Base-by-base conservation (phyloP, 176 grass and related monocot species). In the Puccinellia tenuiflora region DNA sequence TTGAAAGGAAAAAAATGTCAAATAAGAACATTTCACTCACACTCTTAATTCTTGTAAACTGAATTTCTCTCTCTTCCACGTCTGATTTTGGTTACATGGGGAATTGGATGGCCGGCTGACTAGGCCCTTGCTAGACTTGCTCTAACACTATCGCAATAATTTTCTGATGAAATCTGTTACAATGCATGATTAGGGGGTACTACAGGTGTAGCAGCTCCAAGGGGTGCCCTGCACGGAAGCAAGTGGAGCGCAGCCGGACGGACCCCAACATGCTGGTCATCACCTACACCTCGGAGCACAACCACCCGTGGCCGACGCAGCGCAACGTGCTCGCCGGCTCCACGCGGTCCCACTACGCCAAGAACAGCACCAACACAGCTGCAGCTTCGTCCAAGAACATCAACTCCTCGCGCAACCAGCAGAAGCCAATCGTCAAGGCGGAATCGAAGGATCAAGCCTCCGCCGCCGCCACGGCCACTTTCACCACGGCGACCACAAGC, bases 141-240 rank as follows among this genome's bases (percentile, higher is more conserved):
- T n/a, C n/a, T n/a, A 55, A 8, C 21, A 24, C 12, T 17, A 26
- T 13, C 28, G 22, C 20, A 35, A 65, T 24, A 24, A n/a, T 24
- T 37, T 52, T 67, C 45, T 80, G 21, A 67, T 35, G 15, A 67
- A 37, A 25, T 9, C 25, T 51, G 51, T 15, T 51, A 52, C 29
- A 30, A 51, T 52, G 16, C 29, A 50, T 51, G 16, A 5, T 86
- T 21, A 98, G 96, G 83, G 93, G 93, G 5, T 98, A 98, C 82
- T 98, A 98, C 87, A 92, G 91, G 87, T 98, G 96, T 85, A 98
- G 96, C 71, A 98, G 93, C 85, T 98, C 96, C 15, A 98, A 98
- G 83, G 96, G 93, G 56, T 98, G 96, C 87, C 91, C 93, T 5
- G 96, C 96, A 59, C 84, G 96, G 85, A 98, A 98, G 85, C 96